These are phyloP conservation scores for Hypoxylon subgilvum DNA, from an alignment of 495 filamentous ascomycete species.

Conservation along the genomic window DNA sequence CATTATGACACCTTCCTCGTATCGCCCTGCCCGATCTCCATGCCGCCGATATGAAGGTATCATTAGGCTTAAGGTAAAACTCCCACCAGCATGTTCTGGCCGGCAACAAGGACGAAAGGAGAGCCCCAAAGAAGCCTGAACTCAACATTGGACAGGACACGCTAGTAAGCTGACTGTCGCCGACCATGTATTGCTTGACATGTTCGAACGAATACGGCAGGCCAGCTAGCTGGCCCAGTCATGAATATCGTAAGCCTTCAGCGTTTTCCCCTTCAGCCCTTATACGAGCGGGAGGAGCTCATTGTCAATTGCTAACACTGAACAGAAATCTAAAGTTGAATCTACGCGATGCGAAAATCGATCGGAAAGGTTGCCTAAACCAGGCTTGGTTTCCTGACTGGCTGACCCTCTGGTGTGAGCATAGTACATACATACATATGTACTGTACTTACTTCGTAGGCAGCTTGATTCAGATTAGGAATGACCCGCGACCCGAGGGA, in stretches of 20 bases:
- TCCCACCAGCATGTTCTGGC: too few species aligned
- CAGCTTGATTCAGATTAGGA: conserved; percentile 30
- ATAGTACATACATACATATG: neutral
- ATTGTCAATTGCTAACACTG: conserved; percentile 9
- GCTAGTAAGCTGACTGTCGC: conserved; percentile 35
- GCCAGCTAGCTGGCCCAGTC: conserved; percentile 20
- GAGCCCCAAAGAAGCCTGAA: conserved; percentile 3
- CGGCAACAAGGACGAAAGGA: too few species aligned
- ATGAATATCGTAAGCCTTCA: conserved; percentile 14
- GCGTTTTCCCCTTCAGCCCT: too few species aligned
- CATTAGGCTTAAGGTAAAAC: too few species aligned
- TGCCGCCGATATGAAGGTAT: neutral
- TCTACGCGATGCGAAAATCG: conserved; percentile 21
- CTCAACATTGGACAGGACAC: conserved; percentile 1
- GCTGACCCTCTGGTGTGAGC: conserved; percentile 8
- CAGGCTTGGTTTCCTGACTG: conserved; percentile 19
- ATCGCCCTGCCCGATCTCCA: neutral
- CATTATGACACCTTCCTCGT: neutral
- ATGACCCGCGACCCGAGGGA: conserved; percentile 33
- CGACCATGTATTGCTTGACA: neutral
- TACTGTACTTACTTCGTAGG: neutral
- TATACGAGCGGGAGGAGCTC: conserved; percentile 13
- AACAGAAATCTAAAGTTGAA: conserved; percentile 23
- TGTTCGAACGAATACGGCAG: conserved; percentile 18
- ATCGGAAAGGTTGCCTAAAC: conserved; percentile 34